Percentiles rank a stretch among this genome's conserved stretches.
These are phyloP conservation scores for Oleoguttula mirabilis DNA, from an alignment of 495 filamentous ascomycete genomes.

Conservation along the genomic window DNA sequence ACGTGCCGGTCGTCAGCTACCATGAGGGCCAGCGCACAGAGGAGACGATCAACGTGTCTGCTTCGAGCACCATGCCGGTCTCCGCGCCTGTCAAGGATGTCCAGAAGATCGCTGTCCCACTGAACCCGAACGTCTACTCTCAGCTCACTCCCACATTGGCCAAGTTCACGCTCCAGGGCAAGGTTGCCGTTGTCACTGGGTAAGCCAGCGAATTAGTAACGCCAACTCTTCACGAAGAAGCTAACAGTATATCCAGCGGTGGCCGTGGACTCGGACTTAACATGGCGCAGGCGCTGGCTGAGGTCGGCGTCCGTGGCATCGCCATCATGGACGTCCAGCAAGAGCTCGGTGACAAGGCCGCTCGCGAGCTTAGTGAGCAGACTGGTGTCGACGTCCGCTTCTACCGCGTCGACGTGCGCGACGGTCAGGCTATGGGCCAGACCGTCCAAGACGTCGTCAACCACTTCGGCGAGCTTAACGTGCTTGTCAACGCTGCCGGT, in stretches of 20 bases:
- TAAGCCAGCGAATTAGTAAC: no score
- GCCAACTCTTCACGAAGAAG: no score
- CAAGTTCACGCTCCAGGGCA: constrained; percentile 52
- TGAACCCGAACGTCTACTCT: constrained; percentile 8
- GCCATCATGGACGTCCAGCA: constrained; percentile 64
- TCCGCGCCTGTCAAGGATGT: constrained; percentile 18
- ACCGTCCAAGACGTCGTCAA: constrained; percentile 47
- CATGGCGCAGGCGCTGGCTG: constrained; percentile 63
- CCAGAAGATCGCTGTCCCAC: constrained; percentile 13
- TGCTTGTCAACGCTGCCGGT: constrained; percentile 72
- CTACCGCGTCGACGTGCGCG: constrained; percentile 61
- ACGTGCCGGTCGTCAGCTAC: constrained; percentile 18
- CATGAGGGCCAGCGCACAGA: constrained; percentile 9
- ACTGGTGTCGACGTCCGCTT: constrained; percentile 60
- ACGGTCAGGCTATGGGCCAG: constrained; percentile 47
- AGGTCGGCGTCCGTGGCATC: constrained; percentile 59
- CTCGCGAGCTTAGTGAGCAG: constrained; percentile 51
- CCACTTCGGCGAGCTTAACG: constrained; percentile 53
- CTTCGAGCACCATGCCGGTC: constrained; percentile 13
- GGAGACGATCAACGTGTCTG: constrained; percentile 1
- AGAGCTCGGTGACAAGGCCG: constrained; percentile 56
- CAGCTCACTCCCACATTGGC: constrained; percentile 45
- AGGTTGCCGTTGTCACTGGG: constrained; percentile 63
- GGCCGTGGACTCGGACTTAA: constrained; percentile 64
- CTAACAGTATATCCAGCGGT: constrained; percentile 38